Percentiles rank a stretch among this genome's conserved stretches.
phyloP scores from a whole-genome alignment of 495 filamentous ascomycete genomes.

The Penicillium bialowiezense region DNA sequence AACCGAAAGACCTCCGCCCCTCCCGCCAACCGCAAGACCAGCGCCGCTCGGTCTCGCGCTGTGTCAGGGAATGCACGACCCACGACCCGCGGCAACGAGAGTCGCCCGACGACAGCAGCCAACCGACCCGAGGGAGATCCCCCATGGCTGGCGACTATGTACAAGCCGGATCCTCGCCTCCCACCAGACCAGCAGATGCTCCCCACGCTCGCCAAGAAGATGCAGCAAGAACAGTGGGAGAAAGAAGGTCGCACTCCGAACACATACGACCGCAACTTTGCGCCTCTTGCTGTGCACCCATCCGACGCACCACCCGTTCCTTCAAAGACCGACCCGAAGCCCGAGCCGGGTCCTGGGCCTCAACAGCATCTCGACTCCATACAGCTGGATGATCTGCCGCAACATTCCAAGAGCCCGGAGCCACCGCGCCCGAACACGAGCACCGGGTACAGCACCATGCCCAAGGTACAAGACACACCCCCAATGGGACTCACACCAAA shows the following conservation, averaged over 20 bases:
- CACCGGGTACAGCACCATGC: constrained; percentile 53
- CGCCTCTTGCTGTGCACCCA: constrained; percentile 63
- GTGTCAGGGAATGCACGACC: constrained; percentile 52
- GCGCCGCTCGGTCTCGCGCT: constrained; percentile 32
- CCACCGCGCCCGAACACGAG: constrained; percentile 36
- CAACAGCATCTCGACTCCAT: constrained; percentile 19
- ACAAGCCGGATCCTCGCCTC: constrained; percentile 90
- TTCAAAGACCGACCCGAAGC: constrained; percentile 11
- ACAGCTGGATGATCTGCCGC: constrained; percentile 24
- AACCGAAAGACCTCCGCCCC: constrained; percentile 44
- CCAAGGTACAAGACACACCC: constrained; percentile 46
- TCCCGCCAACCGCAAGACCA: constrained; percentile 33
- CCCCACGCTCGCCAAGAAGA: constrained; percentile 84
- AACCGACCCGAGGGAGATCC: constrained; percentile 91
- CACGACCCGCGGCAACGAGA: constrained; percentile 60
- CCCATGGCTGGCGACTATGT: constrained; percentile 92
- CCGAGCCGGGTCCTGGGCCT: neutral
- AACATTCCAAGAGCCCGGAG: constrained; percentile 34
- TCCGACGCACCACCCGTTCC: constrained; percentile 30
- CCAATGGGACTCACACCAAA: constrained; percentile 30
- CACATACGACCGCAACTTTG: constrained; percentile 80
- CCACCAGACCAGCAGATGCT: constrained; percentile 94
- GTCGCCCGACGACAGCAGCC: constrained; percentile 54
- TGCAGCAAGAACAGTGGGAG: constrained; percentile 95
- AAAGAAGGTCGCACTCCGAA: constrained; percentile 79